Base-by-base conservation (phyloP, 225 moss, liverwort and hornwort species). In the Sphagnum contortum region DNA sequence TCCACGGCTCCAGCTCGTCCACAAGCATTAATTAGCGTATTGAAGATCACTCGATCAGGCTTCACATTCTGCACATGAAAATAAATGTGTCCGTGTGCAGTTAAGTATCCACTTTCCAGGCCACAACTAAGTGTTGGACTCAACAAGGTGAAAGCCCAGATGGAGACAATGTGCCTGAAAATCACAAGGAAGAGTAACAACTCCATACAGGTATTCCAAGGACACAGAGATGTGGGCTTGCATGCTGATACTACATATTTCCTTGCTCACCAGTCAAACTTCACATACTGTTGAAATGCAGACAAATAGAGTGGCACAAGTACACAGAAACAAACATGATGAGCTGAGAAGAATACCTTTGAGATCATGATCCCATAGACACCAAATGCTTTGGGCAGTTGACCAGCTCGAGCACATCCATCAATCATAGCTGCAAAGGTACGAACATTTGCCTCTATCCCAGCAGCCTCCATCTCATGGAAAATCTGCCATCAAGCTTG, bases 391-490 rank as follows among this genome's bases (percentile, higher is more conserved):
- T 98, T 98, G 62, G 96, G 90, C 59, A 98, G 64, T 72, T 92
- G 89, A 57, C 96, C 92, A 74, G 87, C 90, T 56, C 80, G 88
- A 67, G 92, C 92, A 78, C 96, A 98, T 49, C 92, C 92, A 84
- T 98, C 92, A 76, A 98, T 98, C 83, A 98, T 85, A 47, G 96
- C 90, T 70, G 90, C 90, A 65, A 88, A 98, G 57, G 96, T 93
- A 62, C 85, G 82, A 57, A 82, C 83, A 53, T 78, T 93, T 64
- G 92, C 77, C 61, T 69, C 63, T 3, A 98, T 71, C 57, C 89
- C 79, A 52, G 79, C 80, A 55, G 81, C 61, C 74, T 98, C 90
- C 96, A 98, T 98, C 66, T 98, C 92, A 64, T 92, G 90, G 67
- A 83, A 98, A 50, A 98, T 79, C 96, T 98, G 83, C 68, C 66